These are phyloP conservation scores for Nemania sp. DNA, from an alignment of 2,329 filamentous ascomycete genomes.

Conservation along the genomic window DNA sequence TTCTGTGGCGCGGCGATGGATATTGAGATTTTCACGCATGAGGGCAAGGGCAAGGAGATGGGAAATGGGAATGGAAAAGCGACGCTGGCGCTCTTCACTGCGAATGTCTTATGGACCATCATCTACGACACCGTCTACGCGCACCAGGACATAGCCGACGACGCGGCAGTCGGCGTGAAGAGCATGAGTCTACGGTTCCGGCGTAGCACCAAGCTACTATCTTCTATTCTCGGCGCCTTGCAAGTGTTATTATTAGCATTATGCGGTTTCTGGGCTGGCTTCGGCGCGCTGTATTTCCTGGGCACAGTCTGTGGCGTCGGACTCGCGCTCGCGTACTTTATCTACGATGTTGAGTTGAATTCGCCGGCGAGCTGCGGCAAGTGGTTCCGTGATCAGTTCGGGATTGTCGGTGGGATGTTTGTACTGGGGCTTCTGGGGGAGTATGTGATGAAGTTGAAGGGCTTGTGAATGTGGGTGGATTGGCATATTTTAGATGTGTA, in stretches of 20 bases:
- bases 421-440: no score
- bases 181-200: conserved; percentile 26
- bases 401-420: conserved; percentile 14
- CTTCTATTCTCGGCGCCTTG: neutral
- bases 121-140: conserved; percentile 30
- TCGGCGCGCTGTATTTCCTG: conserved; percentile 5
- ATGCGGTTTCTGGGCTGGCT: conserved; percentile 4
- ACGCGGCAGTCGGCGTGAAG: conserved; percentile 28
- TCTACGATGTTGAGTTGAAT: conserved; percentile 7
- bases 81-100: conserved; percentile 18
- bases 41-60: neutral
- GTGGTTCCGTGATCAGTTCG: conserved; percentile 9
- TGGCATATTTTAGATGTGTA: no score
- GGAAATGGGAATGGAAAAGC: no score
- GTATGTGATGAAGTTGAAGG: no score
- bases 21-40: conserved; percentile 36
- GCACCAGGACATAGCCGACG: conserved; percentile 28
- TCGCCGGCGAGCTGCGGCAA: conserved; percentile 2
- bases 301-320: conserved; percentile 1
- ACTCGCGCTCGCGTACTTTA: neutral
- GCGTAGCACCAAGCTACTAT: conserved; percentile 19
- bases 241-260: conserved; percentile 2
- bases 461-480: no score
- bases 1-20: conserved; percentile 51
- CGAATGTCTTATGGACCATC: conserved; percentile 25